These are phyloP conservation scores for Candida stauntonica DNA, from an alignment of 805 yeast genomes.

Conservation along the genomic window DNA sequence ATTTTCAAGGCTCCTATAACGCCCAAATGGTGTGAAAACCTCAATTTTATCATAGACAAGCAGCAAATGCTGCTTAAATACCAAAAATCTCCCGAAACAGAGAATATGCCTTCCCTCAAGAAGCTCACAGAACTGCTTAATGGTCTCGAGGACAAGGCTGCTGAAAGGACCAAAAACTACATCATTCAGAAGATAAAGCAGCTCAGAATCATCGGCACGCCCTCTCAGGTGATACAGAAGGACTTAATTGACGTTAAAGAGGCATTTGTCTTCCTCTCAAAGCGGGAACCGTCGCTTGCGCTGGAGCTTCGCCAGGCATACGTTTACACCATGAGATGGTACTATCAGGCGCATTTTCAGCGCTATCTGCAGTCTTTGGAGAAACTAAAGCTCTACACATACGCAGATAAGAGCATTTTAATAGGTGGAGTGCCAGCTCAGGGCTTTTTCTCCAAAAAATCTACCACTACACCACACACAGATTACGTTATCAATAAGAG, in stretches of 20 bases:
- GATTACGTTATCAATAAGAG: slow-evolving; percentile 41
- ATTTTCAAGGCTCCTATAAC: slow-evolving; percentile 55
- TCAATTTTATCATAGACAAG: slow-evolving; percentile 55
- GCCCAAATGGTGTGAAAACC: slow-evolving; percentile 61
- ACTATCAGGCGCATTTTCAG: slow-evolving; percentile 73
- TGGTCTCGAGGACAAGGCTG: slow-evolving; percentile 52
- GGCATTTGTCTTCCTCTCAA: slow-evolving; percentile 50
- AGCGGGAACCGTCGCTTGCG: slow-evolving; percentile 59
- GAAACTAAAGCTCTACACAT: slow-evolving; percentile 48
- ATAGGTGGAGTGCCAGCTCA: slow-evolving; percentile 38
- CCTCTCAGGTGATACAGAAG: slow-evolving; percentile 74
- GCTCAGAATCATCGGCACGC: slow-evolving; percentile 57
- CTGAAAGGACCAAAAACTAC: slow-evolving; percentile 73
- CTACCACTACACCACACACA: slow-evolving; percentile 16
- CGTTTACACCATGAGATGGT: slow-evolving; percentile 88
- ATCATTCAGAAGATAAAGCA: slow-evolving; percentile 59
- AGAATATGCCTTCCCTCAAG: slow-evolving; percentile 18
- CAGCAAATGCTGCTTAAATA: slow-evolving; percentile 47
- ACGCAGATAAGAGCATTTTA: slow-evolving; percentile 48
- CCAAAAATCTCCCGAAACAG: slow-evolving; percentile 14
- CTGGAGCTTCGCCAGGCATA: slow-evolving; percentile 75
- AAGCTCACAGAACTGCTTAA: slow-evolving; percentile 35
- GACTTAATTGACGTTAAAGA: slow-evolving; percentile 60
- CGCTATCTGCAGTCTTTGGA: slow-evolving; percentile 72
- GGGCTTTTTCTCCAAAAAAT: slow-evolving; percentile 14